phyloP scores from a whole-genome alignment of 768 basidiomycete genomes.

The Phaeotremella skinneri region DNA sequence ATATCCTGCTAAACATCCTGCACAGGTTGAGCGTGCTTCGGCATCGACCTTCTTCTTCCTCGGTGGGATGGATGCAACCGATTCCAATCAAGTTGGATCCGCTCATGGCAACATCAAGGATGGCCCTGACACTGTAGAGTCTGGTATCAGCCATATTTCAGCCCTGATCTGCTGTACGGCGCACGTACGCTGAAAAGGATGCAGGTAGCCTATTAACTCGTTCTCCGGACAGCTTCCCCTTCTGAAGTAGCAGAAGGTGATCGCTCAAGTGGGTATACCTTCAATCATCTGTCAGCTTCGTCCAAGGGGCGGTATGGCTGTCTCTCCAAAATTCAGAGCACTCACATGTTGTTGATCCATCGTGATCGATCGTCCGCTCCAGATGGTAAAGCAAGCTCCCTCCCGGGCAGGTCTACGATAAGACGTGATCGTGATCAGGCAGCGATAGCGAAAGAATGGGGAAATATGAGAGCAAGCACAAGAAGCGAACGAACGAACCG shows the following conservation, averaged over 20 bases:
- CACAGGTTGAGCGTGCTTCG: not conserved
- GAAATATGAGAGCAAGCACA: not conserved
- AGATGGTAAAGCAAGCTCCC: not conserved
- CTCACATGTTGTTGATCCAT: not conserved
- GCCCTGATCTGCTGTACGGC: not conserved
- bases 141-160: not conserved
- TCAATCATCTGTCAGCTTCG: not conserved
- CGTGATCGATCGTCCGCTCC: not conserved
- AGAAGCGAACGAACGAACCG: not conserved
- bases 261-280: not conserved
- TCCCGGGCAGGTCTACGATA: not conserved
- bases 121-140: not conserved
- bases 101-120: not conserved
- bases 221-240: not conserved
- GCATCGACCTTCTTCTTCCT: not conserved
- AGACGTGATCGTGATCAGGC: not conserved
- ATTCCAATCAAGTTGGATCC: not conserved
- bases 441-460: not conserved
- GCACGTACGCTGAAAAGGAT: not conserved
- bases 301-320: not conserved
- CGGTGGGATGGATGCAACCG: not conserved
- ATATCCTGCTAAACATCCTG: not conserved
- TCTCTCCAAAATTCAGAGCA: not conserved
- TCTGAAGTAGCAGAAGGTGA: not conserved
- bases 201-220: not conserved